Evolutionary conservation across 2,329 filamentous ascomycete genomes (phyloP).

Genomic region (Metarhizium guizhouense): DNA sequence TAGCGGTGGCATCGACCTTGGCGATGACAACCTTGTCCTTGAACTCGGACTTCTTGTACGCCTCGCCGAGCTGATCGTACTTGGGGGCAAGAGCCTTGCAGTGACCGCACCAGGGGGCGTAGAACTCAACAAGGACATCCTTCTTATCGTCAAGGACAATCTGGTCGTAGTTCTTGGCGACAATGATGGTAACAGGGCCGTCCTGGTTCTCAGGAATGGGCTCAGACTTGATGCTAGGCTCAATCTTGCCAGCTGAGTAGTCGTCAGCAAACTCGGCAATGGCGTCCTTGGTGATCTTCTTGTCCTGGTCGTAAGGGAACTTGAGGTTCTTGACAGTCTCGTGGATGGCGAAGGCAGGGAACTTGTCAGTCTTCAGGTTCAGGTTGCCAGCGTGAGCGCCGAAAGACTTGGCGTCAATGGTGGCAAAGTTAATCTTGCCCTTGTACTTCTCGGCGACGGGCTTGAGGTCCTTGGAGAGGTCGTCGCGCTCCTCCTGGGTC

Average conservation of each 20-base stretch:
- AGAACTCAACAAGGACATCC: constrained; percentile 97
- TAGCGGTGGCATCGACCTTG: constrained; percentile 93
- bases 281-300: constrained; percentile 61
- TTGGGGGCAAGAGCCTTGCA: constrained; percentile 97
- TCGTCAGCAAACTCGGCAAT: constrained; percentile 80
- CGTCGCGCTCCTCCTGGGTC: constrained; percentile 77
- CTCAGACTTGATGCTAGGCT: constrained; percentile 98
- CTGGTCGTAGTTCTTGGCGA: constrained; percentile 89
- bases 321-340: constrained; percentile 93
- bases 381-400: constrained; percentile 94
- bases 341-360: constrained; percentile 97
- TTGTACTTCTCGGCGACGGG: constrained; percentile 84
- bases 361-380: constrained; percentile 91
- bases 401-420: constrained; percentile 89
- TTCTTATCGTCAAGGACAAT: constrained; percentile 88
- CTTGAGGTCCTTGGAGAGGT: constrained; percentile 70
- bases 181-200: constrained; percentile 76
- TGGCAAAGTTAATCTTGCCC: constrained; percentile 94
- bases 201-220: constrained; percentile 91
- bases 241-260: constrained; percentile 77
- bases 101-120: constrained; percentile 98
- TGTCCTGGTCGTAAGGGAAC: constrained; percentile 83
- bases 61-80: constrained; percentile 82
- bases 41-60: constrained; percentile 70
- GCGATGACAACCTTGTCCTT: constrained; percentile 83